Evolutionary conservation across 2,329 filamentous ascomycete species (phyloP).

Genomic region (Epichloe hybrida): DNA sequence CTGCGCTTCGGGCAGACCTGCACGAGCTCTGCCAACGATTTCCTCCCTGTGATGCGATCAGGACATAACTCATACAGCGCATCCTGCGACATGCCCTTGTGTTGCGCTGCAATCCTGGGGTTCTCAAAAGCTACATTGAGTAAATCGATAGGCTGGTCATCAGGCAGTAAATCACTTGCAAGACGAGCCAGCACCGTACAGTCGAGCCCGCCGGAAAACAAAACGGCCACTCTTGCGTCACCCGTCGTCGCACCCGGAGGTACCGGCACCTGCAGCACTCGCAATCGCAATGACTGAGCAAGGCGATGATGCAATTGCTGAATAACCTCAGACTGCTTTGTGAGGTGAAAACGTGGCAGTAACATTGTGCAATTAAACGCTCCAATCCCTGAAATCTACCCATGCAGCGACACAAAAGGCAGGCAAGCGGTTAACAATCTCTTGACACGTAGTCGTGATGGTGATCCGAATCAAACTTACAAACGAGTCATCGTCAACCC

Average conservation of each 20-base stretch:
- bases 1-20: slow-evolving; percentile 51
- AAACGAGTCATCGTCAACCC: slow-evolving; percentile 23
- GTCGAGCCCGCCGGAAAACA: slow-evolving; percentile 92
- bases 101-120: slow-evolving; percentile 53
- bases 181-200: slow-evolving; percentile 79
- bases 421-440: slow-evolving; percentile 21
- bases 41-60: slow-evolving; percentile 76
- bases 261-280: slow-evolving; percentile 52
- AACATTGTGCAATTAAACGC: slow-evolving; percentile 36
- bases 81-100: slow-evolving; percentile 21
- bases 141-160: slow-evolving; percentile 61
- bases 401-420: slow-evolving; percentile 13
- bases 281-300: slow-evolving; percentile 45
- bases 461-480: slow-evolving; percentile 25
- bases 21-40: slow-evolving; percentile 63
- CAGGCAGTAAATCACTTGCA: slow-evolving; percentile 60
- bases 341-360: slow-evolving; percentile 13
- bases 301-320: slow-evolving; percentile 39
- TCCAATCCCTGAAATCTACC: slow-evolving; percentile 40
- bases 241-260: slow-evolving; percentile 27
- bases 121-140: slow-evolving; percentile 98
- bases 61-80: slow-evolving; percentile 69
- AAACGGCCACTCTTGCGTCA: slow-evolving; percentile 52
- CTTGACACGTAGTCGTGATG: background rate
- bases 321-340: slow-evolving; percentile 33